These are phyloP conservation scores for Gymnopilus dilepis DNA, from an alignment of 768 basidiomycete species.

Conservation along the genomic window DNA sequence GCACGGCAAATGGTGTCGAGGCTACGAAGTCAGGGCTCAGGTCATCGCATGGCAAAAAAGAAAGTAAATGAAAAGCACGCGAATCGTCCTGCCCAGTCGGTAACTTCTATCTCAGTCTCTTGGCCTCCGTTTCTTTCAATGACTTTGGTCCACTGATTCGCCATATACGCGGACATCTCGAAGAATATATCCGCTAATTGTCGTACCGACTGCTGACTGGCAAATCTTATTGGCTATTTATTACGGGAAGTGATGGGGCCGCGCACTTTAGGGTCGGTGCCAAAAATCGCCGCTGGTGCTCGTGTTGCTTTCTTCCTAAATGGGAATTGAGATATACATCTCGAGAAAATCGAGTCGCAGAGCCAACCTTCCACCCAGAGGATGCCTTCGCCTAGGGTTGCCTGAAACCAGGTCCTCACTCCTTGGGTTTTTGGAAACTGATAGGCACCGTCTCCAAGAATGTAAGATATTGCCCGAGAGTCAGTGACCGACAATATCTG, in stretches of 20 bases:
- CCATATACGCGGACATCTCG: conserved; percentile 58
- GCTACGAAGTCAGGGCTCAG: conserved; percentile 33
- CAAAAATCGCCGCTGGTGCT: conserved; percentile 54
- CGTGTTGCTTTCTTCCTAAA: conserved; percentile 60
- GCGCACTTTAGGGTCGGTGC: conserved; percentile 64
- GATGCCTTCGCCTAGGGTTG: conserved; percentile 65
- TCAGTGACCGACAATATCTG: conserved; percentile 64
- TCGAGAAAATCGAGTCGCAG: not conserved
- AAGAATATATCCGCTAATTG: conserved; percentile 56
- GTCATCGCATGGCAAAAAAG: not conserved
- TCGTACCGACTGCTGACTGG: conserved; percentile 55
- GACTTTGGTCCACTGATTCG: conserved; percentile 52
- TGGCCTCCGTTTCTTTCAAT: conserved; percentile 46
- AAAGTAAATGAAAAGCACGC: conserved; percentile 44
- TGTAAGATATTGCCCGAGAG: conserved; percentile 54
- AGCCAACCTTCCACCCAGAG: conserved; percentile 66
- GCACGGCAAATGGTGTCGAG: conserved; percentile 65
- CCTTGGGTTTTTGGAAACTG: conserved; percentile 67
- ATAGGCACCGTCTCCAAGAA: conserved; percentile 60
- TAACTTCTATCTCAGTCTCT: conserved; percentile 56
- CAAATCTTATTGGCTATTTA: not conserved
- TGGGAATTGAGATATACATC: not conserved
- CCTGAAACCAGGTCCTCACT: conserved; percentile 67
- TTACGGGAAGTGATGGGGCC: not conserved
- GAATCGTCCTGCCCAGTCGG: conserved; percentile 64